Conservation (phyloP, 257 asterid species). For the Nicotiana noctiflora region DNA sequence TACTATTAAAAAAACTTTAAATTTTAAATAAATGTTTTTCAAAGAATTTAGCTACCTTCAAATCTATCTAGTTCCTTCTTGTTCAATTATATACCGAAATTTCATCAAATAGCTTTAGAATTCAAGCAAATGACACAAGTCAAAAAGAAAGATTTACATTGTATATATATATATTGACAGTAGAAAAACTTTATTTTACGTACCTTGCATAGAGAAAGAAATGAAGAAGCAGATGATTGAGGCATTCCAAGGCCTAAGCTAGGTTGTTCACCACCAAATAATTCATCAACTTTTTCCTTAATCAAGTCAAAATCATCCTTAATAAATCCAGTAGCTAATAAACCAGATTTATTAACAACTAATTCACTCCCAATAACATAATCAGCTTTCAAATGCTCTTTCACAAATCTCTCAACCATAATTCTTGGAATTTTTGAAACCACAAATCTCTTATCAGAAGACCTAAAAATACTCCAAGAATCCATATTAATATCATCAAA, state of each 20-base stretch:
- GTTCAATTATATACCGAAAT: neutral
- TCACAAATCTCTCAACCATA: constrained; percentile 75
- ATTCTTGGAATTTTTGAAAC: constrained; percentile 70
- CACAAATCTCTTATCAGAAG: constrained; percentile 43
- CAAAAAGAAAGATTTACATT: no score
- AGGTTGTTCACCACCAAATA: constrained; percentile 43
- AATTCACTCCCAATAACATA: constrained; percentile 53
- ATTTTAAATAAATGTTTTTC: neutral
- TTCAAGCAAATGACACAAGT: neutral
- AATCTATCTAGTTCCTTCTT: neutral
- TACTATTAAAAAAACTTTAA: no score
- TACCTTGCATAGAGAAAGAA: constrained; percentile 56
- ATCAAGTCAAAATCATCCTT: constrained; percentile 28
- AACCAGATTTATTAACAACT: constrained; percentile 45
- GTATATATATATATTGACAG: neutral
- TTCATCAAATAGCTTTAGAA: neutral
- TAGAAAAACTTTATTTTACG: no score
- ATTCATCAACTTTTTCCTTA: constrained; percentile 14
- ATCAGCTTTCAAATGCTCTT: constrained; percentile 72
- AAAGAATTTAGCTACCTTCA: neutral
- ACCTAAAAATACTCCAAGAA: constrained; percentile 56
- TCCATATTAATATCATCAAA: constrained; percentile 55
- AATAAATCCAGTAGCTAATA: constrained; percentile 54
- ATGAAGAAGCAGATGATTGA: constrained; percentile 18
- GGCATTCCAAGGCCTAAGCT: constrained; percentile 51